phyloP scores from a whole-genome alignment of 106 monocot species.

The Gastrodia elata region DNA sequence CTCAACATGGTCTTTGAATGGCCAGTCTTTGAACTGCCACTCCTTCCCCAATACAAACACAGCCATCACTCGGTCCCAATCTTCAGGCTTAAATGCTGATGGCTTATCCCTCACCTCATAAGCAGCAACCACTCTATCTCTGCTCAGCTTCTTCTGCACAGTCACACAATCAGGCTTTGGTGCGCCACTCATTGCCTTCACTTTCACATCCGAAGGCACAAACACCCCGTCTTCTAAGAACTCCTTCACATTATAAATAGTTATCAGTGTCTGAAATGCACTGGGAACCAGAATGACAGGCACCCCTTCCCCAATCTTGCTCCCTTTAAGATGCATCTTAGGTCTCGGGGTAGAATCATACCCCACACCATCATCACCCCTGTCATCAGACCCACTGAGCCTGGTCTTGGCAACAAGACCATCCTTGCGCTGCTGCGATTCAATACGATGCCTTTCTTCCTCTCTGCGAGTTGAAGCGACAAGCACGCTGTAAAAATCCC shows the following conservation, averaged over 20 bases:
- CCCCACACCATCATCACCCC: slow-evolving; percentile 8
- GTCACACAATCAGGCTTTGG: slow-evolving; percentile 81
- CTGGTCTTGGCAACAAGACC: slow-evolving; percentile 65
- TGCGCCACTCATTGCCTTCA: slow-evolving; percentile 47
- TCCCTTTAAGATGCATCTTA: slow-evolving; percentile 57
- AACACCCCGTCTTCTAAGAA: slow-evolving; percentile 93
- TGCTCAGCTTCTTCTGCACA: slow-evolving; percentile 96
- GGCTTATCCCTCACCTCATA: slow-evolving; percentile 98
- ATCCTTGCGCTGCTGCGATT: slow-evolving; percentile 79
- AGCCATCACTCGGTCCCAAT: slow-evolving; percentile 93
- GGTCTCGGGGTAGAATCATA: slow-evolving; percentile 32
- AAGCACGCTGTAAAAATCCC: slow-evolving; percentile 67
- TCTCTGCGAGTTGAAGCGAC: slow-evolving; percentile 46
- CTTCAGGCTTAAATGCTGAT: slow-evolving; percentile 58
- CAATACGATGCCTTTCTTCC: slow-evolving; percentile 66
- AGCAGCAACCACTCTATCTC: slow-evolving; percentile 57
- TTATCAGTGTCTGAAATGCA: slow-evolving; percentile 95
- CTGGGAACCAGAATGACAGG: slow-evolving; percentile 98
- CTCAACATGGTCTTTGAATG: slow-evolving; percentile 91
- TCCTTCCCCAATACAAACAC: slow-evolving; percentile 97
- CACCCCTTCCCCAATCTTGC: slow-evolving; percentile 74
- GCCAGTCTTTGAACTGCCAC: slow-evolving; percentile 99
- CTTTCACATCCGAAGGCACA: slow-evolving; percentile 72
- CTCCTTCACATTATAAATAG: slow-evolving; percentile 95
- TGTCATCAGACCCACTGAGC: slow-evolving; percentile 38